Conservation (phyloP, 2,329 filamentous ascomycete genomes). For the Penicillium sp. region DNA sequence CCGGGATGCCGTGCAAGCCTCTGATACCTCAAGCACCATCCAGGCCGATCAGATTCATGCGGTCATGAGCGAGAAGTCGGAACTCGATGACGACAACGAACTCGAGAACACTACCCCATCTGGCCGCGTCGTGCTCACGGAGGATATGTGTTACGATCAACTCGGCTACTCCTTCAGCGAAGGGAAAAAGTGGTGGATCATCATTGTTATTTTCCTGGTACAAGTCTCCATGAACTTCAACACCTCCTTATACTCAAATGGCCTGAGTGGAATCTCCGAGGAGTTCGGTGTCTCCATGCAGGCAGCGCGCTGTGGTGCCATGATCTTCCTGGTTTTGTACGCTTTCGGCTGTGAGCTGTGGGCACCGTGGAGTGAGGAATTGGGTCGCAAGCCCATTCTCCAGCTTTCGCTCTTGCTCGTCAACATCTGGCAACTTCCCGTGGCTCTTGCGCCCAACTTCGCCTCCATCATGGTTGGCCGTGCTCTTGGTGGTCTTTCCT, state of each 20-base stretch:
- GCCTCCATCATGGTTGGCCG: slow-evolving; percentile 65
- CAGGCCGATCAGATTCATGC: slow-evolving; percentile 26
- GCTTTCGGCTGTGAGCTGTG: slow-evolving; percentile 83
- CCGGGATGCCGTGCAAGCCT: slow-evolving; percentile 27
- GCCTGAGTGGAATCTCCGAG: slow-evolving; percentile 58
- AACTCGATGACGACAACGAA: slow-evolving; percentile 14
- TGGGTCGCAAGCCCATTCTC: slow-evolving; percentile 70
- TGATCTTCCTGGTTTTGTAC: slow-evolving; percentile 73
- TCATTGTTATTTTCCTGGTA: slow-evolving; percentile 67
- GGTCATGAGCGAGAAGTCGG: slow-evolving; percentile 19
- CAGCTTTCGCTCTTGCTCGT: slow-evolving; percentile 69
- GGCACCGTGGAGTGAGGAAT: slow-evolving; percentile 82
- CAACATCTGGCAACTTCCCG: slow-evolving; percentile 70
- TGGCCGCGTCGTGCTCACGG: slow-evolving; percentile 39
- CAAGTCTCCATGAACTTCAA: slow-evolving; percentile 77
- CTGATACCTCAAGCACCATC: slow-evolving; percentile 32
- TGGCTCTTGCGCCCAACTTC: slow-evolving; percentile 69
- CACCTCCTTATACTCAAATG: slow-evolving; percentile 68
- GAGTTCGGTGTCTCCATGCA: slow-evolving; percentile 65
- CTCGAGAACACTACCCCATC: slow-evolving; percentile 24
- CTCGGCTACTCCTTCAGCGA: slow-evolving; percentile 58
- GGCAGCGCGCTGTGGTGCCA: slow-evolving; percentile 66
- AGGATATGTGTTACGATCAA: slow-evolving; percentile 60
- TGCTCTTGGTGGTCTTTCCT: slow-evolving; percentile 63
- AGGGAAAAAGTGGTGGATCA: slow-evolving; percentile 66